These are phyloP conservation scores for Colletotrichum costaricense DNA, from an alignment of 2,329 filamentous ascomycete species.

Conservation along the genomic window DNA sequence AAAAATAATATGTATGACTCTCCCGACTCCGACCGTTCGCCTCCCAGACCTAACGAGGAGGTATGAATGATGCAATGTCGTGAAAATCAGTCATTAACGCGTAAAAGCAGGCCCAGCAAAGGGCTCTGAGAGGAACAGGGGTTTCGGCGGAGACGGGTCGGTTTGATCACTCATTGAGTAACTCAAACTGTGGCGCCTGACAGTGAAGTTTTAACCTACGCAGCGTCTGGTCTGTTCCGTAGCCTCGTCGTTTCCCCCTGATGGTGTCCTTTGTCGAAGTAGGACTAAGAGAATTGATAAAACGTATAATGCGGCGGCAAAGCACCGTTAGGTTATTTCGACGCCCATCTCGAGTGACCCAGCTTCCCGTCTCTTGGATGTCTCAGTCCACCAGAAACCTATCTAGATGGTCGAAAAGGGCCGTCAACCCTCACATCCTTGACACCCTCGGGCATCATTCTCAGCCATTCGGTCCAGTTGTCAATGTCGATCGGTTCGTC, in stretches of 20 bases:
- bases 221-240: neutral
- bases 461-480: slow-evolving; percentile 68
- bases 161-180: too few species aligned
- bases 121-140: neutral
- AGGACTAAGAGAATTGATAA: neutral
- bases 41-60: neutral
- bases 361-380: neutral
- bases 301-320: slow-evolving; percentile 24
- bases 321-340: slow-evolving; percentile 38
- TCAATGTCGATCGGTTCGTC: slow-evolving; percentile 65
- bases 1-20: neutral
- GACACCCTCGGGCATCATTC: slow-evolving; percentile 67
- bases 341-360: slow-evolving; percentile 43
- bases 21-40: slow-evolving; percentile 6
- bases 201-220: neutral
- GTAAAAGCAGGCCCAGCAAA: neutral
- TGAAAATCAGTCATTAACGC: slow-evolving; percentile 2
- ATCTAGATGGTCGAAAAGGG: slow-evolving; percentile 55
- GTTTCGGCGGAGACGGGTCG: neutral
- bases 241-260: neutral
- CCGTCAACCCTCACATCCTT: slow-evolving; percentile 67
- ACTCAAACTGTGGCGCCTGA: too few species aligned
- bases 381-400: neutral
- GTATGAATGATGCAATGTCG: slow-evolving; percentile 6
- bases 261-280: neutral